Evolutionary conservation across 495 filamentous ascomycete genomes (phyloP).

Genomic region (Xylaria bambusicola): DNA sequence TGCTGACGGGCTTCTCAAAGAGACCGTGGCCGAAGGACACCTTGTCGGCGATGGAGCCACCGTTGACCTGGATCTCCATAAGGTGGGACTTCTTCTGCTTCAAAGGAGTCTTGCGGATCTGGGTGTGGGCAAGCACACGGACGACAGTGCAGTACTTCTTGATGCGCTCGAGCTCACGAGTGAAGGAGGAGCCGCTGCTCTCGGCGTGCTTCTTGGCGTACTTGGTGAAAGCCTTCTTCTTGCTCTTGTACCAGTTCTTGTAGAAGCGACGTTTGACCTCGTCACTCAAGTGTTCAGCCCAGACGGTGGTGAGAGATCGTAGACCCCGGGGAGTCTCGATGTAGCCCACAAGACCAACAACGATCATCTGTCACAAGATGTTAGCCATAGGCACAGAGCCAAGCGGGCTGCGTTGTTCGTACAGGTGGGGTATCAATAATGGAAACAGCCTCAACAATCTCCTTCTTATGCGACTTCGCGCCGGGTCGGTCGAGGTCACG

Average conservation of each 20-base stretch:
- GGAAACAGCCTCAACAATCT: slow-evolving; percentile 98
- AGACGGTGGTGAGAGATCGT: slow-evolving; percentile 98
- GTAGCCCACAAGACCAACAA: slow-evolving; percentile 99
- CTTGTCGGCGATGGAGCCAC: slow-evolving; percentile 92
- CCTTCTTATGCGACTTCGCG: slow-evolving; percentile 99
- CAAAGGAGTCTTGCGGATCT: slow-evolving; percentile 97
- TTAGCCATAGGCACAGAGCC: slow-evolving; percentile 62
- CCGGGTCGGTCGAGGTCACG: slow-evolving; percentile 99
- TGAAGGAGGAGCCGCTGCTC: slow-evolving; percentile 81
- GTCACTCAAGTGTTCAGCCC: slow-evolving; percentile 98
- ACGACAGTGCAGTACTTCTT: slow-evolving; percentile 99
- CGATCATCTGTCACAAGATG: slow-evolving; percentile 80
- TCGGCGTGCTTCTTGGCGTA: slow-evolving; percentile 99
- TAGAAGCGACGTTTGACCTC: slow-evolving; percentile 99
- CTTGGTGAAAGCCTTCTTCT: slow-evolving; percentile 99
- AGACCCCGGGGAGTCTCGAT: slow-evolving; percentile 99
- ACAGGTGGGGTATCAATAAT: slow-evolving; percentile 99
- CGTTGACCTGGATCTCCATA: slow-evolving; percentile 99
- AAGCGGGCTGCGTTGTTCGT: slow-evolving; percentile 71
- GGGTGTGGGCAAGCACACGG: slow-evolving; percentile 98
- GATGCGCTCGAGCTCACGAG: slow-evolving; percentile 97
- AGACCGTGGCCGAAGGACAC: slow-evolving; percentile 90
- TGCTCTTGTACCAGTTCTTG: slow-evolving; percentile 99
- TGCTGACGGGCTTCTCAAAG: slow-evolving; percentile 97
- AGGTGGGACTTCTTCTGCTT: slow-evolving; percentile 99